Evolutionary conservation across 495 filamentous ascomycete genomes (phyloP), one percentile per base, ranked within the genome.

Genomic region (Hapsidospora chrysogenum): DNA sequence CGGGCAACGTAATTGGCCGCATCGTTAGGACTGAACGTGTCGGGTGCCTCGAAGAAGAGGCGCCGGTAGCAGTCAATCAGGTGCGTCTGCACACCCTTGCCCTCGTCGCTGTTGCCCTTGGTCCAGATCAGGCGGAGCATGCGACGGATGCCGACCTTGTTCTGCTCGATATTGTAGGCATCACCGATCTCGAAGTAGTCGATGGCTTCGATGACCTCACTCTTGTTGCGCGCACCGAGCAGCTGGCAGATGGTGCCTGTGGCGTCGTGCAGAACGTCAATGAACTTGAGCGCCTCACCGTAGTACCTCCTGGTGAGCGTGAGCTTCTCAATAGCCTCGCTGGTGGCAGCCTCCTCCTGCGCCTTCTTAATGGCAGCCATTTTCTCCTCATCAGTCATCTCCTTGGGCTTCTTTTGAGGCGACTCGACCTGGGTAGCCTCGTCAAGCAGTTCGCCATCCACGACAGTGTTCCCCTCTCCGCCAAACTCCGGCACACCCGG

Each of bases 91-190:
- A 99, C 85, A 29, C 89, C 89, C 56, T 99, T 99, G 37, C 89
- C 89, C 64, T 99, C 89, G 48, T 99, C 89, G 46, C 82, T 94
- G 56, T 95, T 96, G 35, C 87, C 89, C 57, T 99, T 99, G 14
- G 92, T 96, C 89, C 89, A 99, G 52, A 99, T 96, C 27, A 96
- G 64, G 27, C 85, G 72, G 28, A 99, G 70, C 89, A 99, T 99
- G 35, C 82, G 71, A 29, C 85, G 72, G 44, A 96, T 94, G 35
- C 89, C 89, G 36, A 75, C 51, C 50, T 86, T 81, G 41, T 89
- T 84, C 32, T 85, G 81, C 53, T 94, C 82, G 29, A 99, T 72
- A 53, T 86, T 86, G 68, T 95, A 95, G 5, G 82, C 85, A 54
- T 99, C 85, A 23, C 87, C 70, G 20, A 93, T 74, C 38, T 86